A percentile compares a stretch with the other conserved stretches of the same genome.
Conservation (phyloP, 371 early-diverging fungal genomes). For the Mortierella sp. region DNA sequence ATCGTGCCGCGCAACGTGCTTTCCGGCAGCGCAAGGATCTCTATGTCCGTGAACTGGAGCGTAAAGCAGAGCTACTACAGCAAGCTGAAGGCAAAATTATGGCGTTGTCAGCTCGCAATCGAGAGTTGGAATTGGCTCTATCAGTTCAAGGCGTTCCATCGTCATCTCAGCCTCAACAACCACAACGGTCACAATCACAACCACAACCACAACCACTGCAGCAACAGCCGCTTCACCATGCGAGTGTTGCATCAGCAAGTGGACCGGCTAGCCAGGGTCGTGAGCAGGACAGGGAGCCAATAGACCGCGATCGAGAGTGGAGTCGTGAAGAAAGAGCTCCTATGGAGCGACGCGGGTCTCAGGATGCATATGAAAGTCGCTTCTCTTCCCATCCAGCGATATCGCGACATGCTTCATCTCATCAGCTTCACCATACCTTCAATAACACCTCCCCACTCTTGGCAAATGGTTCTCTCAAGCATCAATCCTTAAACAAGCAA, state of each 20-base stretch:
- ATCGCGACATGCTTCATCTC: conserved; percentile 23
- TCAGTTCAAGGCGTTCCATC: not conserved
- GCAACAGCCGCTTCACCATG: conserved; percentile 12
- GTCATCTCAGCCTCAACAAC: conserved; percentile 37
- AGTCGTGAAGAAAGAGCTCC: conserved; percentile 1
- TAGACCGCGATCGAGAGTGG: conserved; percentile 9
- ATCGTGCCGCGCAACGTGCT: conserved; percentile 81
- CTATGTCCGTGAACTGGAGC: conserved; percentile 79
- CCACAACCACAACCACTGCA: conserved; percentile 27
- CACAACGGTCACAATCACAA: not conserved
- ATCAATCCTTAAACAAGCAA: not conserved
- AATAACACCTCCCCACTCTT: conserved; percentile 11
- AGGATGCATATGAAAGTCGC: not conserved
- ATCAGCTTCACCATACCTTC: conserved; percentile 24
- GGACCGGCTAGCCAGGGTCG: not conserved
- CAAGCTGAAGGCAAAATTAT: conserved; percentile 64
- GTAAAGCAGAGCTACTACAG: conserved; percentile 63
- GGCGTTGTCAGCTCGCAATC: conserved; percentile 59
- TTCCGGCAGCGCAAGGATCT: conserved; percentile 83
- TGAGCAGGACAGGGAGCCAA: not conserved
- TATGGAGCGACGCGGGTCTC: not conserved
- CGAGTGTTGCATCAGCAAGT: not conserved
- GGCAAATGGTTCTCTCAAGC: conserved; percentile 11
- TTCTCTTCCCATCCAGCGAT: conserved; percentile 9
- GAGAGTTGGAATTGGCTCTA: conserved; percentile 37